Percentiles rank a stretch among this genome's conserved stretches.
phyloP scores from a whole-genome alignment of 345 rosid genomes.

The Mallotus nudiflorus region DNA sequence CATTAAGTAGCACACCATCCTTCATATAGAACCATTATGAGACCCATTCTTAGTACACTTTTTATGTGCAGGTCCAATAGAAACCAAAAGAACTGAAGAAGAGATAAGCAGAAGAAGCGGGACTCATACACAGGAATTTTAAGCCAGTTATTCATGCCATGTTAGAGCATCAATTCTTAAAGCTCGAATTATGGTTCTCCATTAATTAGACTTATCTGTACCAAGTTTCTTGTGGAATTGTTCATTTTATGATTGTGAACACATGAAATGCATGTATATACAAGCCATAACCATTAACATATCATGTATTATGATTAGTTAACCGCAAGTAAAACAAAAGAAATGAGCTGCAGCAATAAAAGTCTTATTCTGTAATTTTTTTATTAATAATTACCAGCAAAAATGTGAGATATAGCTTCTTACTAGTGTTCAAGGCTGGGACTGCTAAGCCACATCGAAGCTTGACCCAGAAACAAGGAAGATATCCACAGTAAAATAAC shows the following conservation, averaged over 20 bases:
- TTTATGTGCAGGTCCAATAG: background rate
- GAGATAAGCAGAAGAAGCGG: background rate
- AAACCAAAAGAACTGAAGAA: background rate
- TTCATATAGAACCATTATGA: background rate
- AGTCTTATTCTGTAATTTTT: background rate
- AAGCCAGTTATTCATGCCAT: background rate
- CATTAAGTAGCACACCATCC: background rate
- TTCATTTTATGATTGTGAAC: background rate
- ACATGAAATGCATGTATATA: background rate
- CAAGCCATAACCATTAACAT: background rate
- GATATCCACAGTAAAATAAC: constrained; percentile 85
- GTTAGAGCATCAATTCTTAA: background rate
- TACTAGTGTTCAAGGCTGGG: constrained; percentile 77
- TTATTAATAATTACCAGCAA: background rate
- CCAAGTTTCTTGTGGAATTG: background rate
- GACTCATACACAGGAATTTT: background rate
- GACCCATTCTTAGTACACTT: background rate
- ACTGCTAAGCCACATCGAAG: constrained; percentile 83
- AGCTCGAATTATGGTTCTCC: background rate
- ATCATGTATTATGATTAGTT: background rate
- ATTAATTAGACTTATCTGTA: background rate
- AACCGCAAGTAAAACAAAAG: background rate
- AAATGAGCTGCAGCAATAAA: background rate
- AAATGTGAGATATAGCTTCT: constrained; percentile 33
- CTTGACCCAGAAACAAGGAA: constrained; percentile 95